Conservation (phyloP, 2,329 filamentous ascomycete genomes). For the Colletotrichum falcatum region DNA sequence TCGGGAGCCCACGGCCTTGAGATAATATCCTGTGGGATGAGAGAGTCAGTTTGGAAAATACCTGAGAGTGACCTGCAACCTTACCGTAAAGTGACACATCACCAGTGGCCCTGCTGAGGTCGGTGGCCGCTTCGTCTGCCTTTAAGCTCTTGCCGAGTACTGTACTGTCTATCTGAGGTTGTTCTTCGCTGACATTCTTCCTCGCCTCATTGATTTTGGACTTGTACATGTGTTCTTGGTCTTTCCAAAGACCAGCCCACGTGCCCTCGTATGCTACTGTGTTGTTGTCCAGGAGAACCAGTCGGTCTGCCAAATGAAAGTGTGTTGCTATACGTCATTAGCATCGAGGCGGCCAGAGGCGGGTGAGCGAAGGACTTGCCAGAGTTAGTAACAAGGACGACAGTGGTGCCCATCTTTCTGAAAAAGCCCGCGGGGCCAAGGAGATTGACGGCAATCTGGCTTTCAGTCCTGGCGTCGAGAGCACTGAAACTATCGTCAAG, state of each 20-base stretch:
- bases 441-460: conserved; percentile 35
- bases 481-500: conserved; percentile 40
- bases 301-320: conserved; percentile 10
- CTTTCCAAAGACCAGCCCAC: not conserved
- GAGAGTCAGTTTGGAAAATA: no score
- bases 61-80: no score
- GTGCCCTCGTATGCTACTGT: conserved; percentile 16
- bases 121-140: conserved; percentile 11
- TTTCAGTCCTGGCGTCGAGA: conserved; percentile 37
- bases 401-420: conserved; percentile 41
- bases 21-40: conserved; percentile 5
- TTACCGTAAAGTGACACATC: conserved; percentile 33
- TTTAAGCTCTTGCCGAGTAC: conserved; percentile 16
- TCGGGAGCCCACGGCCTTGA: not conserved
- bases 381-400: conserved; percentile 23
- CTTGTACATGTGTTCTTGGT: not conserved
- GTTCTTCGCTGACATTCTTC: not conserved
- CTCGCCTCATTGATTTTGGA: not conserved
- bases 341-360: fast-evolving
- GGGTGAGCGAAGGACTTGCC: not conserved
- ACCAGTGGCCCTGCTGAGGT: conserved; percentile 23
- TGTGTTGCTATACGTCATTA: not conserved
- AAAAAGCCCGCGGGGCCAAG: conserved; percentile 41
- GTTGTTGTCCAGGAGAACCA: conserved; percentile 4
- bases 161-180: conserved; percentile 6